Base-by-base conservation (phyloP, 768 basidiomycete genomes). In the Pisolithus microcarpus region DNA sequence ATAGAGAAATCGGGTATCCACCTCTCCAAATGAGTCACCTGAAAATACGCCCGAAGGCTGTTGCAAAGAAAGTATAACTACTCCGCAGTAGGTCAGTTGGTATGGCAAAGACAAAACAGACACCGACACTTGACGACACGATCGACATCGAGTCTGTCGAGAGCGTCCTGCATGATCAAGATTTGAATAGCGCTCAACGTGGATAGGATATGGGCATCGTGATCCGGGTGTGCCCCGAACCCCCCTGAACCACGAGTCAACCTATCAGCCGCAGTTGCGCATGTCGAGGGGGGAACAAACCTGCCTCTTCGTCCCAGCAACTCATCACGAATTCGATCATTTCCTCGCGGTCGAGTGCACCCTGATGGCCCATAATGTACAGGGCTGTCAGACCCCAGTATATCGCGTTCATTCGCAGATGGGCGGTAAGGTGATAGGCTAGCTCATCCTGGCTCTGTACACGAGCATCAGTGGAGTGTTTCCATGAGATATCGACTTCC, bases 301-400 rank as follows among this genome's bases (percentile, higher is more conserved):
- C 94, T 71, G 82, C 80, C 68, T 90, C 82, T 10, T 93, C 85
- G 61, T 95, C 87, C 92, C 93, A 98, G 66, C 96, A 99, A 57
- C 82, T 85, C 82, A 93, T 79, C 47, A 97, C 91, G 64, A 89
- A 98, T 2, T 76, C 76, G 28, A 98, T 78, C 78, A 89, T 89
- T 55, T 91, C 91, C 23, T 91, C 81, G 38, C 84, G 71, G 57
- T 87, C 78, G 47, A 99, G 72, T 0, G 91, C 91, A 45, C 93
- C 86, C 49, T 80, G 72, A 42, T 77, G 78, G 1, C 77, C 80
- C 84, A 98, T 87, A 43, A 92, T 73, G 36, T 78, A 87, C 3
- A 95, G 71, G 0, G 96, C 92, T 0, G 87, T 91, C 38, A 93
- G 72, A 7, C 92, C 96, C 96, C 96, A 99, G 67, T 96, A 99